These are phyloP conservation scores for Coffea canephora DNA, from an alignment of 257 asterid species.

Conservation along the genomic window DNA sequence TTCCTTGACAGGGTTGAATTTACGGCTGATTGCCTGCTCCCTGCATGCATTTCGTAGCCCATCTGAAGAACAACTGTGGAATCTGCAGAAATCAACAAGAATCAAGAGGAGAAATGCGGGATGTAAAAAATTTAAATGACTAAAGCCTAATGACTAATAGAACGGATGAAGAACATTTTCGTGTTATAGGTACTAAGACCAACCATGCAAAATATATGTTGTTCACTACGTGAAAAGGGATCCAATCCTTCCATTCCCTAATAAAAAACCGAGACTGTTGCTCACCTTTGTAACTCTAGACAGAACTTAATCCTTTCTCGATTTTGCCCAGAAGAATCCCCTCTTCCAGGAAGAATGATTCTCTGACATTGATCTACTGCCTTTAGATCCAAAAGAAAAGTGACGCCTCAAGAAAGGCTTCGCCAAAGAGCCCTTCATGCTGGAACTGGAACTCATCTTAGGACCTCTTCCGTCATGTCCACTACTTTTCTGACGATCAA, in stretches of 20 bases:
- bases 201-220: neutral
- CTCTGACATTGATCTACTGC: constrained; percentile 42
- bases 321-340: constrained; percentile 73
- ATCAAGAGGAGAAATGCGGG: neutral
- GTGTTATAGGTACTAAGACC: neutral
- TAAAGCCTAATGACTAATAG: neutral
- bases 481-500: constrained; percentile 48
- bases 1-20: constrained; percentile 12
- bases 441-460: constrained; percentile 66
- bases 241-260: neutral
- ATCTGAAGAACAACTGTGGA: constrained; percentile 12
- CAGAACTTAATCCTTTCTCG: constrained; percentile 50
- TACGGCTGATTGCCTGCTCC: constrained; percentile 14
- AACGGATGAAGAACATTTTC: neutral
- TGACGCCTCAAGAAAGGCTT: constrained; percentile 77
- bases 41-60: constrained; percentile 1
- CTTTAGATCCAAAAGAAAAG: constrained; percentile 72
- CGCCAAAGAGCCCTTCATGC: constrained; percentile 56
- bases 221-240: neutral
- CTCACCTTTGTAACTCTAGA: constrained; percentile 30
- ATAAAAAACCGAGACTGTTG: neutral
- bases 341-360: constrained; percentile 46
- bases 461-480: constrained; percentile 49
- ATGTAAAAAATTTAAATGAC: neutral
- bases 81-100: constrained; percentile 20